phyloP scores from a whole-genome alignment of 371 early-diverging fungal species.

The Encephalitozoon romaleae region DNA sequence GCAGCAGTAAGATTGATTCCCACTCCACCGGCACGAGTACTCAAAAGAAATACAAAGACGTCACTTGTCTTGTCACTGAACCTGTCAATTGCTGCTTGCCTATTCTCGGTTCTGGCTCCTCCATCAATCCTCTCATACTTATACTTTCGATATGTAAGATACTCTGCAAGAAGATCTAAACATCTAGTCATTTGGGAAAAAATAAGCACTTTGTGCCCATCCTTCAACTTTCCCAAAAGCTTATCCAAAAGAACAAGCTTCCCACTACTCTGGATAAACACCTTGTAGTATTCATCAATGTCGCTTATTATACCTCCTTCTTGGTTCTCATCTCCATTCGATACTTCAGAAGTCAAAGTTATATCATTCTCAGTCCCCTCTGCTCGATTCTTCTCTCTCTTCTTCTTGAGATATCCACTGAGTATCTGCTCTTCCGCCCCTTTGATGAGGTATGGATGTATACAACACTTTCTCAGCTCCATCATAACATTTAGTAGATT shows the following conservation, averaged over 20 bases:
- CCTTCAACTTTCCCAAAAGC: slow-evolving; percentile 71
- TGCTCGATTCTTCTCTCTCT: slow-evolving; percentile 5
- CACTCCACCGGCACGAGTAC: slow-evolving; percentile 81
- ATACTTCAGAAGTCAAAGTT: not conserved
- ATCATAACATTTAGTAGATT: slow-evolving; percentile 93
- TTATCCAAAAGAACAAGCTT: slow-evolving; percentile 93
- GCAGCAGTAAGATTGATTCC: slow-evolving; percentile 91
- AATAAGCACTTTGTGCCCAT: slow-evolving; percentile 83
- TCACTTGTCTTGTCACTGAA: slow-evolving; percentile 71
- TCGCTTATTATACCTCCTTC: slow-evolving; percentile 3
- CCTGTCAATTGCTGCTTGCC: slow-evolving; percentile 86
- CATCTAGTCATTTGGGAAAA: slow-evolving; percentile 97
- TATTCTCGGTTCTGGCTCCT: slow-evolving; percentile 67
- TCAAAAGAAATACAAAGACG: slow-evolving; percentile 73
- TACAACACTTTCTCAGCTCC: slow-evolving; percentile 96
- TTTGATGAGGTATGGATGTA: slow-evolving; percentile 89
- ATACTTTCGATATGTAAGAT: slow-evolving; percentile 71
- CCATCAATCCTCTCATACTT: slow-evolving; percentile 81
- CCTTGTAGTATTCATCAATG: slow-evolving; percentile 47
- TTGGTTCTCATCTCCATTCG: not conserved
- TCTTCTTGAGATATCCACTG: slow-evolving; percentile 49
- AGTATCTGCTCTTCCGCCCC: slow-evolving; percentile 69
- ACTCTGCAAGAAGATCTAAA: slow-evolving; percentile 93
- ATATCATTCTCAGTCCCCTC: not conserved
- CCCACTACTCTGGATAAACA: slow-evolving; percentile 82